phyloP scores from a whole-genome alignment of 768 basidiomycete species.

The Leucogyrophana mollusca region DNA sequence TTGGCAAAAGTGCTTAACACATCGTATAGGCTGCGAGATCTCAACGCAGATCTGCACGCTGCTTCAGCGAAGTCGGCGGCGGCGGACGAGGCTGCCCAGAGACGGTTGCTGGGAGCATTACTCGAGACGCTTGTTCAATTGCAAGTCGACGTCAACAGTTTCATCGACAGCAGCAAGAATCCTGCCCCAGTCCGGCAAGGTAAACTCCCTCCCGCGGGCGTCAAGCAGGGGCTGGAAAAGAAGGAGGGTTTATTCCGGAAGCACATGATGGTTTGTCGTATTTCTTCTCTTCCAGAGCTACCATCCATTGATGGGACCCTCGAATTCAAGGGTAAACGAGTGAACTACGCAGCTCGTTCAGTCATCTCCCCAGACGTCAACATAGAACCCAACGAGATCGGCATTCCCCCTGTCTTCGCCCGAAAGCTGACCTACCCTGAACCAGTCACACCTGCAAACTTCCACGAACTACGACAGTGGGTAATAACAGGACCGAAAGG shows the following conservation, averaged over 20 bases:
- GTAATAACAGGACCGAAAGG: constrained; percentile 88
- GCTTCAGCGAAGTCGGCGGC: constrained; percentile 58
- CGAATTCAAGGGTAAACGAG: constrained; percentile 84
- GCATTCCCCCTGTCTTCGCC: constrained; percentile 96
- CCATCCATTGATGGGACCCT: background rate
- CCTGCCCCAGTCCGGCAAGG: constrained; percentile 82
- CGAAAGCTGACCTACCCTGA: constrained; percentile 96
- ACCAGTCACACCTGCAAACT: constrained; percentile 90
- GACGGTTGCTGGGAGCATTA: constrained; percentile 61
- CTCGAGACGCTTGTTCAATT: constrained; percentile 85
- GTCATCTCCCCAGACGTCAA: constrained; percentile 99
- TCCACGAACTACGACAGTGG: constrained; percentile 81
- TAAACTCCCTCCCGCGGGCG: constrained; percentile 86
- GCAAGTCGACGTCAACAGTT: constrained; percentile 93
- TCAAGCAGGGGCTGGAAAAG: constrained; percentile 97
- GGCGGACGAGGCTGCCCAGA: constrained; percentile 49
- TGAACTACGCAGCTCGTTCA: constrained; percentile 99
- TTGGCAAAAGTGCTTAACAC: constrained; percentile 79
- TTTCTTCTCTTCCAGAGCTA: background rate
- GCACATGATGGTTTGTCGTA: constrained; percentile 89
- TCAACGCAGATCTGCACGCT: constrained; percentile 63
- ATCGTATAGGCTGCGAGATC: constrained; percentile 74
- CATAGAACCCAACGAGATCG: constrained; percentile 98
- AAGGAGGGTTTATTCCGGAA: constrained; percentile 98
- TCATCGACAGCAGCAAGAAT: constrained; percentile 96